Evolutionary conservation across 345 rosid genomes (phyloP).

Genomic region (Lepidium sativum): DNA sequence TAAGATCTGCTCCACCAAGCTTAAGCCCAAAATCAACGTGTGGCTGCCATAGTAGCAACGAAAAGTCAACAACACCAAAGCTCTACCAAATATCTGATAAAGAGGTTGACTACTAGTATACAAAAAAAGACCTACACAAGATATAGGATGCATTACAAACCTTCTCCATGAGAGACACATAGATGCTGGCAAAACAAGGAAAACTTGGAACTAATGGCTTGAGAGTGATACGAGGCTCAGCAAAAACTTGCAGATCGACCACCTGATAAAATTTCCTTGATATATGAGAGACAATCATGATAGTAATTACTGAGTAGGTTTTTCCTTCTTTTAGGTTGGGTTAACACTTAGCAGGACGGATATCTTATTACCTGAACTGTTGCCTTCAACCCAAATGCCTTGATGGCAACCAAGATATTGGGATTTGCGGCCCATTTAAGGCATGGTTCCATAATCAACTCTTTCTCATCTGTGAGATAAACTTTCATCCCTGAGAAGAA

Average conservation of each 20-base stretch:
- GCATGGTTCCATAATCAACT: slow-evolving; percentile 89
- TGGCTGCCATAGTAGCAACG: slow-evolving; percentile 51
- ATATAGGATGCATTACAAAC: slow-evolving; percentile 29
- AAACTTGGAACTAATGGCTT: slow-evolving; percentile 93
- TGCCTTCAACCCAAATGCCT: slow-evolving; percentile 89
- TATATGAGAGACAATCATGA: not conserved
- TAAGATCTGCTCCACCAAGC: slow-evolving; percentile 90
- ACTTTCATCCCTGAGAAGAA: slow-evolving; percentile 81
- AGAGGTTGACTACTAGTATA: not conserved
- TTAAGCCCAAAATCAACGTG: slow-evolving; percentile 95
- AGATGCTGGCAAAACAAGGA: slow-evolving; percentile 89
- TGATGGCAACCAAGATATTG: slow-evolving; percentile 58
- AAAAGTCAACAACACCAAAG: slow-evolving; percentile 2
- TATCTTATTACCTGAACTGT: slow-evolving; percentile 65
- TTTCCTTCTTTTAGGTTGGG: not conserved
- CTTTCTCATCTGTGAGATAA: slow-evolving; percentile 88
- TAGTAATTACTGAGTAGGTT: not conserved
- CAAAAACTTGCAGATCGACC: slow-evolving; percentile 91
- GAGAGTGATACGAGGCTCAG: slow-evolving; percentile 80
- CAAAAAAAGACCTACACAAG: not conserved
- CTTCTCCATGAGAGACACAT: slow-evolving; percentile 93
- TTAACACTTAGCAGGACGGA: not conserved
- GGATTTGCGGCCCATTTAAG: slow-evolving; percentile 97
- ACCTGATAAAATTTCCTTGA: slow-evolving; percentile 34
- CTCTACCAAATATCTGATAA: not conserved